Base-by-base conservation (phyloP, 2,329 filamentous ascomycete genomes). In the Venturia oleaginea region DNA sequence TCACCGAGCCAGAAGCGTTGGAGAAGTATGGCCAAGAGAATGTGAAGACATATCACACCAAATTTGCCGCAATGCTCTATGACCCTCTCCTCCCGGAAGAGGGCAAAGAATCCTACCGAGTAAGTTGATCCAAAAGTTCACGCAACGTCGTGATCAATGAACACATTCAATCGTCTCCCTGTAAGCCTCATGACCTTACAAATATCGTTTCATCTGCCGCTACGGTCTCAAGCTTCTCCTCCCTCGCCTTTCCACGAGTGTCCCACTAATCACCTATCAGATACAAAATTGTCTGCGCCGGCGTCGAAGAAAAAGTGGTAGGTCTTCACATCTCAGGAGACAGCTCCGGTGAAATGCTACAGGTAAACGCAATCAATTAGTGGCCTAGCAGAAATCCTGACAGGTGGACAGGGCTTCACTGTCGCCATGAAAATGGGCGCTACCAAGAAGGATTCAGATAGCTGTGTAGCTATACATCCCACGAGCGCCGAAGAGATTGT, bases 341-440 rank as follows among this genome's bases (percentile, higher is more conserved):
- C 42, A 73, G 75, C 15, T 74, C 79, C 65, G 72, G 79, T 69
- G 83, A 92, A 81, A 88, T 91, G 85, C 79, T 91, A 15, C 38
- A 42, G 34, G 34, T 40, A 38, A 38, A 11, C 17, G 10, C 17
- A 24, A 30, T 54, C 2, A 19, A 15, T 1, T 1, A 32, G 4
- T 3, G 10, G 10, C 6, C 27, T 32, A 19, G 4, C 13, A 27
- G 6, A 19, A 6, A 17, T 54, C 3, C 13, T 54, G 24, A 54
- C 24, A 2, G 40, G 3, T 2, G 10, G 7, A 70, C 84, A 92
- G 76, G 84, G 89, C 68, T 90, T 92, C 73, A 88, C 86, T 61
- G 87, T 91, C 27, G 88, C 88, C 19, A 76, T 91, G 69, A 90
- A 89, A 82, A 91, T 91, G 88, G 88, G 88, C 55, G 88, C 88